Evolutionary conservation across 2,329 filamentous ascomycete genomes (phyloP).

Genomic region (Xylariaceae sp.): DNA sequence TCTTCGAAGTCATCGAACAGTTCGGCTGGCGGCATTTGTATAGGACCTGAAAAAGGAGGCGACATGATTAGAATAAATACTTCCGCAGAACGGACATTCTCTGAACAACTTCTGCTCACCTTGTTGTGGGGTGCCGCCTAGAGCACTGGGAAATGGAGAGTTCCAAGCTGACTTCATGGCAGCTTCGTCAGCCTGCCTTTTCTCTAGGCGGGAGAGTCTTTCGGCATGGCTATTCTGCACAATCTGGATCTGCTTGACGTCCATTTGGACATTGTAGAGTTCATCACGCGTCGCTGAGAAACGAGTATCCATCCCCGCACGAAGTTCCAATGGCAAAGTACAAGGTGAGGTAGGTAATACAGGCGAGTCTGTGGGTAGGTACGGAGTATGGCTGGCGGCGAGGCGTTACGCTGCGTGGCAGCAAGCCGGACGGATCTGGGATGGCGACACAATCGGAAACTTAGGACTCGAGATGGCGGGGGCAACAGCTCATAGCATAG

Average conservation of each 20-base stretch:
- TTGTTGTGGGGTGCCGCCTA: conserved; percentile 80
- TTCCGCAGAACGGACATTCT: not conserved
- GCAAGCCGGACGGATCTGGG: conserved; percentile 7
- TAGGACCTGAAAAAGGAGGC: conserved; percentile 53
- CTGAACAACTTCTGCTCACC: conserved; percentile 48
- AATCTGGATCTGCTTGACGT: conserved; percentile 62
- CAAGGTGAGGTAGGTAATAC: conserved; percentile 7
- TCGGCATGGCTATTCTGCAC: conserved; percentile 59
- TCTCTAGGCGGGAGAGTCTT: conserved; percentile 56
- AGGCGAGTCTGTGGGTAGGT: conserved; percentile 11
- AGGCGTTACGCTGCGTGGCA: conserved; percentile 9
- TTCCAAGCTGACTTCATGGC: conserved; percentile 84
- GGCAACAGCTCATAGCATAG: conserved; percentile 25
- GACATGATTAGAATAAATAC: not conserved
- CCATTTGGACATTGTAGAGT: conserved; percentile 64
- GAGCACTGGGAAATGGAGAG: conserved; percentile 82
- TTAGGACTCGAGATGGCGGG: conserved; percentile 17
- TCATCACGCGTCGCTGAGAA: conserved; percentile 58
- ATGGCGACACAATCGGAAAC: conserved; percentile 7
- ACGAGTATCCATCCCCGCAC: conserved; percentile 58
- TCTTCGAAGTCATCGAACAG: conserved; percentile 89
- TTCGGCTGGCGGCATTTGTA: conserved; percentile 74
- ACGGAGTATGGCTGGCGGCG: conserved; percentile 9
- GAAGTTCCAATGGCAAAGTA: conserved; percentile 4
- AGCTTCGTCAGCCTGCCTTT: conserved; percentile 62